Conservation (phyloP, 441 rosid genomes). For the Manihot esculenta region DNA sequence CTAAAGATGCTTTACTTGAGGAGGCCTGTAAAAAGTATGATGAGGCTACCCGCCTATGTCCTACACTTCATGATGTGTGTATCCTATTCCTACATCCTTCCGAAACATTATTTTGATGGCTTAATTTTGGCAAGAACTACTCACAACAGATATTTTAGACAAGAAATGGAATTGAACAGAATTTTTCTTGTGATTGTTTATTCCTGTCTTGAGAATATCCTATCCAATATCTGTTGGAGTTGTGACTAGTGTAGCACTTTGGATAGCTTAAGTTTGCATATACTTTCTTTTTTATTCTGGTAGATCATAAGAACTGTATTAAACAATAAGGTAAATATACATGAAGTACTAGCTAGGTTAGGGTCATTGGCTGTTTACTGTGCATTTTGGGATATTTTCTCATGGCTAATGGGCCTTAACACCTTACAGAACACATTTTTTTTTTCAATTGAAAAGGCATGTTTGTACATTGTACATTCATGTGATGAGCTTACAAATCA, state of each 20-base stretch:
- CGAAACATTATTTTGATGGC: slow-evolving; percentile 26
- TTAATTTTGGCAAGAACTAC: slow-evolving; percentile 7
- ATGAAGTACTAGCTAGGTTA: not conserved
- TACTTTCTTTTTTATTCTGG: not conserved
- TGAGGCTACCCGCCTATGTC: slow-evolving; percentile 89
- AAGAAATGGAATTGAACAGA: not conserved
- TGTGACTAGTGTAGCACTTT: not conserved
- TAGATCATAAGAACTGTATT: not conserved
- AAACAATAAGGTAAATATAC: not conserved
- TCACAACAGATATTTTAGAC: slow-evolving; percentile 2
- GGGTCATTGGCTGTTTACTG: not conserved
- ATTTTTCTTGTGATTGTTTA: slow-evolving; percentile 1
- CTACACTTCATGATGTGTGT: slow-evolving; percentile 94
- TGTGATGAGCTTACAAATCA: not conserved
- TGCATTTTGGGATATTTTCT: not conserved
- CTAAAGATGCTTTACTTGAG: slow-evolving; percentile 95
- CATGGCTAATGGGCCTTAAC: not conserved
- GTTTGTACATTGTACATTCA: not conserved
- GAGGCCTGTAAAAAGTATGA: slow-evolving; percentile 97
- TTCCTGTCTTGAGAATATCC: not conserved
- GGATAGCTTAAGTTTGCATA: not conserved
- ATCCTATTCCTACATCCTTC: slow-evolving; percentile 6
- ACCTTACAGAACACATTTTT: not conserved
- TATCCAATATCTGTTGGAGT: not conserved
- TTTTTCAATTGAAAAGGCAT: not conserved